phyloP scores from a whole-genome alignment of 208 protist species.

The Spongospora subterranea region DNA sequence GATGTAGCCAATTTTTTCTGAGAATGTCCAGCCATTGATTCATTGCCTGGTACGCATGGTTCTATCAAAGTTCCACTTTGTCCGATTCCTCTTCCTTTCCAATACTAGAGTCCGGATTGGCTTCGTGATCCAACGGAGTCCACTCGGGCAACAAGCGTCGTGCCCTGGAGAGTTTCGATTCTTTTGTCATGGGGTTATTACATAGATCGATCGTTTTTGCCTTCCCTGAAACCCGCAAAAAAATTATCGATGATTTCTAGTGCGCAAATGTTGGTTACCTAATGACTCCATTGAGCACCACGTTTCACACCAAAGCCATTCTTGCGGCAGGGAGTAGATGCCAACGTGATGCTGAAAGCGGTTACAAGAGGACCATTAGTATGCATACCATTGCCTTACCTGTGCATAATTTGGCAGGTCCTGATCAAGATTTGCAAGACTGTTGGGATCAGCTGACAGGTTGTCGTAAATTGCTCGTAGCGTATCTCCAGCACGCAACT shows the following conservation, averaged over 20 bases:
- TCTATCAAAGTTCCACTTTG: background rate
- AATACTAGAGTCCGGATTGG: background rate
- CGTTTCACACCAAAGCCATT: conserved; percentile 79
- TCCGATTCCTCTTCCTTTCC: background rate
- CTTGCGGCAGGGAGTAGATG: conserved; percentile 76
- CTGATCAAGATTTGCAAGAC: conserved; percentile 74
- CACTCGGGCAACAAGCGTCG: conserved; percentile 58
- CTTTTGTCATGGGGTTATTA: conserved; percentile 79
- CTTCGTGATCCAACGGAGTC: conserved; percentile 47
- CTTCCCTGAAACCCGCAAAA: background rate
- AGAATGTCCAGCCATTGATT: background rate
- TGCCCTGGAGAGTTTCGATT: conserved; percentile 70
- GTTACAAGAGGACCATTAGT: background rate
- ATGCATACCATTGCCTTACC: background rate
- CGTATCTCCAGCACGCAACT: conserved; percentile 67
- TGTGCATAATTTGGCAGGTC: conserved; percentile 78
- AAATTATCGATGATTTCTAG: background rate
- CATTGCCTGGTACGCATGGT: background rate
- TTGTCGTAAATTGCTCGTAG: conserved; percentile 71
- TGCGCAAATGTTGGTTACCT: background rate
- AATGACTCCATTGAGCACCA: conserved; percentile 71
- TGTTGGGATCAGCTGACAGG: conserved; percentile 72
- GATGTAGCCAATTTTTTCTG: background rate
- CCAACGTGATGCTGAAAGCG: conserved; percentile 58
- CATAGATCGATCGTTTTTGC: conserved; percentile 79